Conservation (phyloP, 2,329 filamentous ascomycete genomes). For the Penicillium sp. region DNA sequence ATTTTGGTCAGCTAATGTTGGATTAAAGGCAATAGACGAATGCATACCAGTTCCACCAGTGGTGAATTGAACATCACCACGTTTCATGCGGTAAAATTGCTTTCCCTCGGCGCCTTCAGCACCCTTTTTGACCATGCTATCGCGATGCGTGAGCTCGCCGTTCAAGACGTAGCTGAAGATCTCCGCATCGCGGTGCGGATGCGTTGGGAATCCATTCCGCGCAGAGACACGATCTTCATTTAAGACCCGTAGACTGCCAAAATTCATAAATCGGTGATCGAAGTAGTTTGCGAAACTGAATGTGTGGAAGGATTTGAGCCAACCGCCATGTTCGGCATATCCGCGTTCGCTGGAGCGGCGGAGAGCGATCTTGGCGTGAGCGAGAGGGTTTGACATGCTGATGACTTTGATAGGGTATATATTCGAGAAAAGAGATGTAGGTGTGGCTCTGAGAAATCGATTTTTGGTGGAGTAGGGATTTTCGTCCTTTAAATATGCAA, state of each 20-base stretch:
- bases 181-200: conserved; percentile 79
- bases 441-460: neutral
- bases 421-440: neutral
- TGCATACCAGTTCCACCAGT: conserved; percentile 66
- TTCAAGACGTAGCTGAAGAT: conserved; percentile 85
- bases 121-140: conserved; percentile 72
- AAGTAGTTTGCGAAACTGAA: conserved; percentile 74
- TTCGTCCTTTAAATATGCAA: neutral
- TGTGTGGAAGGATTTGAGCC: conserved; percentile 81
- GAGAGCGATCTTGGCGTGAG: conserved; percentile 65
- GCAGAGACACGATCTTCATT: conserved; percentile 80
- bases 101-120: conserved; percentile 54
- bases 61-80: conserved; percentile 85
- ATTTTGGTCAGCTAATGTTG: conserved; percentile 3
- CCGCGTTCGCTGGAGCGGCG: conserved; percentile 67
- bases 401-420: neutral
- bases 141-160: conserved; percentile 80
- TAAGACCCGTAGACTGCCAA: conserved; percentile 73
- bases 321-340: conserved; percentile 75
- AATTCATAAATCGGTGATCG: conserved; percentile 61
- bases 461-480: neutral
- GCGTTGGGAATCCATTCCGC: conserved; percentile 72
- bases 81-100: conserved; percentile 63
- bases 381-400: conserved; percentile 57
- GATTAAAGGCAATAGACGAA: neutral